These are phyloP conservation scores for Tephrocybe sp. DNA, from an alignment of 768 basidiomycete species.

Conservation along the genomic window DNA sequence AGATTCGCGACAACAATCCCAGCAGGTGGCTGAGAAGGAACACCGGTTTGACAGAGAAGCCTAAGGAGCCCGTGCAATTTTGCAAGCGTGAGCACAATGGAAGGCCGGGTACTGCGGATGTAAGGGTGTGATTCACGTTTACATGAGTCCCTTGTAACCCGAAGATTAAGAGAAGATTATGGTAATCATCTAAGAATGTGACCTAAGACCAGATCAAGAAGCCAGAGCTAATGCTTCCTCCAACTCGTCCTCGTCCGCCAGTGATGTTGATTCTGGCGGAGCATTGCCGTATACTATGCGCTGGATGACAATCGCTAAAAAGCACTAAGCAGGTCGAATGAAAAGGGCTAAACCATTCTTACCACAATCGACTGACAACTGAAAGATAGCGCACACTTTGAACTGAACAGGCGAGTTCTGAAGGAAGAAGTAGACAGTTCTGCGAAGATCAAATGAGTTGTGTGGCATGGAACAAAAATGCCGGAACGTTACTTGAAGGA, in stretches of 20 bases:
- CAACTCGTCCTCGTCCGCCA: constrained; percentile 66
- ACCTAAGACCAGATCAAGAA: constrained; percentile 3
- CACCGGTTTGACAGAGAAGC: too few relatives aligned
- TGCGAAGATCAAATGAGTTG: constrained; percentile 24
- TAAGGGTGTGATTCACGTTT: too few relatives aligned
- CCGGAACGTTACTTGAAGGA: constrained; percentile 66
- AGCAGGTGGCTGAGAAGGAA: too few relatives aligned
- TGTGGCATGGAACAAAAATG: constrained; percentile 3
- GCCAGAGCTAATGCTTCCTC: constrained; percentile 73
- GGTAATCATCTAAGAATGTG: background rate
- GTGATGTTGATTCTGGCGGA: constrained; percentile 52
- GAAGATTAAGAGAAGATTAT: background rate
- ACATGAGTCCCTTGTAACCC: too few relatives aligned
- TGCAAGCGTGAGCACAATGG: too few relatives aligned
- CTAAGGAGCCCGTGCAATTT: too few relatives aligned
- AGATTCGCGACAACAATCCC: too few relatives aligned
- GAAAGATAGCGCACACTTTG: constrained; percentile 81
- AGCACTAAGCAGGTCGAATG: constrained; percentile 4
- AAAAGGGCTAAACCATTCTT: constrained; percentile 23
- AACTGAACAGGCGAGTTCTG: constrained; percentile 76
- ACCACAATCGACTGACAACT: constrained; percentile 79
- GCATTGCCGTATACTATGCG: constrained; percentile 72
- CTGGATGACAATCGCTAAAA: constrained; percentile 68
- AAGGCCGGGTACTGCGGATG: too few relatives aligned
- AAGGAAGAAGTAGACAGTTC: constrained; percentile 79